Evolutionary conservation across 305 asterid species (phyloP).

Genomic region (Fraxinus xanthoxyloides): DNA sequence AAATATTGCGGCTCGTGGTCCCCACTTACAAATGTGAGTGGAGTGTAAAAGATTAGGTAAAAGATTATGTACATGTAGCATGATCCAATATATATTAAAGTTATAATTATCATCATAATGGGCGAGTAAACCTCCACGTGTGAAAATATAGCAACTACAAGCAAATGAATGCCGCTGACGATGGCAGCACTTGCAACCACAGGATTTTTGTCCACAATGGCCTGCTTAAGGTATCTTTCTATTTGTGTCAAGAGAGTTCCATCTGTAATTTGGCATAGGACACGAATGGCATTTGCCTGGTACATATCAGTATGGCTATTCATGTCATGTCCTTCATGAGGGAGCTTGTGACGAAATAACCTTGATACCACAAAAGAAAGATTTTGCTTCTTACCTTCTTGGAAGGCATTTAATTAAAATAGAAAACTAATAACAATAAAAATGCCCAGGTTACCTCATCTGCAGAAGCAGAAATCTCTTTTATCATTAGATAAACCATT

Average conservation of each 20-base stretch:
- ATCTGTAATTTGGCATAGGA: constrained; percentile 85
- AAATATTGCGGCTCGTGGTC: no score
- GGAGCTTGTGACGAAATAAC: constrained; percentile 95
- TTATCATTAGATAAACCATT: constrained; percentile 92
- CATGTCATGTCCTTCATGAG: constrained; percentile 98
- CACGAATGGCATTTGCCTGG: constrained; percentile 92
- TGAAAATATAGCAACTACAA: constrained; percentile 13
- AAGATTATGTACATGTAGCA: no score
- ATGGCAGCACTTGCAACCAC: constrained; percentile 97
- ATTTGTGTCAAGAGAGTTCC: constrained; percentile 91
- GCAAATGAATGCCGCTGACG: constrained; percentile 88
- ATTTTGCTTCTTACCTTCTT: constrained; percentile 26
- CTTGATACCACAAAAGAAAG: constrained; percentile 38
- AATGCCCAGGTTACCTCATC: constrained; percentile 61
- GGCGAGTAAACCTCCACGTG: not conserved
- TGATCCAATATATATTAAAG: not conserved
- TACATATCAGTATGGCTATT: constrained; percentile 95
- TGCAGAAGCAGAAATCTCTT: constrained; percentile 85
- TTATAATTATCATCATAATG: not conserved
- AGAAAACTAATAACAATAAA: constrained; percentile 9
- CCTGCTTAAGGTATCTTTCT: constrained; percentile 93
- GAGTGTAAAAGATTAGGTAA: no score
- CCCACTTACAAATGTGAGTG: no score
- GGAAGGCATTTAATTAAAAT: constrained; percentile 11
- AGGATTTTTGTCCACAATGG: constrained; percentile 90